A percentile compares a stretch with the other conserved stretches of the same genome.
These are phyloP conservation scores for Linnemannia hyalina DNA, from an alignment of 192 early-diverging fungal genomes.

Conservation along the genomic window DNA sequence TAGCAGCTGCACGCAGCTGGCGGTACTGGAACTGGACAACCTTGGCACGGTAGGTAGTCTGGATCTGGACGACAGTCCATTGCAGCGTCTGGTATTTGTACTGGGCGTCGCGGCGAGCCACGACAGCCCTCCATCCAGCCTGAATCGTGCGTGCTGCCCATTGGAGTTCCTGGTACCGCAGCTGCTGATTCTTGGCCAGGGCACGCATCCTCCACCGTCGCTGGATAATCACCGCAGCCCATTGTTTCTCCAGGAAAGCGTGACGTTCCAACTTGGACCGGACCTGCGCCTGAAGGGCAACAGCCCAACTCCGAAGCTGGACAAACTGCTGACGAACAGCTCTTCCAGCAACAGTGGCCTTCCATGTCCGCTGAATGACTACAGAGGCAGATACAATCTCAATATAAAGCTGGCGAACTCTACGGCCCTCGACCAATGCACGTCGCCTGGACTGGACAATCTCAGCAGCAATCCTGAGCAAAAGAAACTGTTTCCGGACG, in stretches of 20 bases:
- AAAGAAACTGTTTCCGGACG: constrained; percentile 26
- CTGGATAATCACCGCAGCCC: constrained; percentile 43
- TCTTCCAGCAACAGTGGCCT: constrained; percentile 17
- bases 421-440: constrained; percentile 21
- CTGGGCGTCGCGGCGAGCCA: constrained; percentile 23
- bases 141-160: constrained; percentile 52
- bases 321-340: constrained; percentile 25
- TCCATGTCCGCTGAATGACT: constrained; percentile 43
- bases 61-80: constrained; percentile 22
- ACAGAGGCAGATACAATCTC: constrained; percentile 23
- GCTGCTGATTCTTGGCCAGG: neutral
- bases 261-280: constrained; percentile 19
- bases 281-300: constrained; percentile 24
- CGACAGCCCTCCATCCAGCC: constrained; percentile 23
- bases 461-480: constrained; percentile 33
- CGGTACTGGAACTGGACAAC: constrained; percentile 25
- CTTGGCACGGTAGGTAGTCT: constrained; percentile 17
- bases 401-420: constrained; percentile 20
- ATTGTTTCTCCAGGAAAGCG: constrained; percentile 11
- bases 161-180: constrained; percentile 2
- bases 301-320: constrained; percentile 15
- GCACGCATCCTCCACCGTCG: constrained; percentile 10
- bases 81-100: constrained; percentile 35
- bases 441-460: constrained; percentile 39
- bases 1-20: constrained; percentile 21